These are phyloP conservation scores for Clathrus columnatus DNA, from an alignment of 768 basidiomycete species.

Conservation along the genomic window DNA sequence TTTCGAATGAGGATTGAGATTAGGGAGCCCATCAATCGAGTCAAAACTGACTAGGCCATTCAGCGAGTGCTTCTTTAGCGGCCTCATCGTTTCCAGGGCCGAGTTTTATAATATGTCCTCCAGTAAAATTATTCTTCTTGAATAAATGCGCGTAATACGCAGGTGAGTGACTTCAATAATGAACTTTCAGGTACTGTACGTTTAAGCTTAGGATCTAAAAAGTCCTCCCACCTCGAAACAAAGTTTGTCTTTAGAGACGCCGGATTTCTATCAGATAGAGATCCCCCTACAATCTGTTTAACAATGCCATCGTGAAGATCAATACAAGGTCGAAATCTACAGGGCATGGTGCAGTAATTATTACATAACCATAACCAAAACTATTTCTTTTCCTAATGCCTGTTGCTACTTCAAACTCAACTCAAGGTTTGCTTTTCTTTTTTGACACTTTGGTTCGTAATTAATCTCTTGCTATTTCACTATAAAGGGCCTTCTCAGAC, in stretches of 20 bases:
- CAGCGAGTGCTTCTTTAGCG: slow-evolving; percentile 70
- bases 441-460: neutral
- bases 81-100: slow-evolving; percentile 84
- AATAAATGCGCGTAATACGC: slow-evolving; percentile 78
- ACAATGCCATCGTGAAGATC: slow-evolving; percentile 94
- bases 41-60: slow-evolving; percentile 64
- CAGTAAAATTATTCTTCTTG: slow-evolving; percentile 52
- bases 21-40: neutral
- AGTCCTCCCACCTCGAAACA: slow-evolving; percentile 63
- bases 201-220: neutral
- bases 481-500: slow-evolving; percentile 71
- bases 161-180: slow-evolving; percentile 56
- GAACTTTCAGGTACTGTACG: slow-evolving; percentile 10
- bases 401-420: neutral
- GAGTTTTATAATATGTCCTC: slow-evolving; percentile 95
- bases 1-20: slow-evolving; percentile 10
- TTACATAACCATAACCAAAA: too few relatives aligned
- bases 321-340: slow-evolving; percentile 89
- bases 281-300: slow-evolving; percentile 97
- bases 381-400: too few relatives aligned
- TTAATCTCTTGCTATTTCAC: neutral
- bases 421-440: neutral
- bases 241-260: slow-evolving; percentile 76
- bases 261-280: slow-evolving; percentile 62
- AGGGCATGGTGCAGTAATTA: too few relatives aligned